phyloP scores from a whole-genome alignment of 345 rosid genomes.

The Pistacia vera region DNA sequence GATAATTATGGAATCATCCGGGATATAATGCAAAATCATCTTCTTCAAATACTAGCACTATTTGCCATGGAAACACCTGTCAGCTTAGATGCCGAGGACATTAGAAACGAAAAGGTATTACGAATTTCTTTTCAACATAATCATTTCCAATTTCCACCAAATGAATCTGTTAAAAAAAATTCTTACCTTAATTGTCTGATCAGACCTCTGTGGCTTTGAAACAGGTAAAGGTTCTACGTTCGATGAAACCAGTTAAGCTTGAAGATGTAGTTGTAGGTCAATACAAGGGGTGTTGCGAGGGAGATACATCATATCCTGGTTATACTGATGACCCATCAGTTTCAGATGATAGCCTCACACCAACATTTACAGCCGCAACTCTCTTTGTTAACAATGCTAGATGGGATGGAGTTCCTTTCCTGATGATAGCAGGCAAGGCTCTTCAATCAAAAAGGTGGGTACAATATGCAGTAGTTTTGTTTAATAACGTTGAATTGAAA shows the following conservation, averaged over 20 bases:
- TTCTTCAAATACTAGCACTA: slow-evolving; percentile 50
- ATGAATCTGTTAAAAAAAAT: not conserved
- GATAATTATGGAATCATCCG: slow-evolving; percentile 53
- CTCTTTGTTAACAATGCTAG: slow-evolving; percentile 47
- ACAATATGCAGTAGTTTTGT: not conserved
- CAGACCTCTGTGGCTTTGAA: not conserved
- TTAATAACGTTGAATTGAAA: not conserved
- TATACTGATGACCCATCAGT: slow-evolving; percentile 47
- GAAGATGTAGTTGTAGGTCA: slow-evolving; percentile 51
- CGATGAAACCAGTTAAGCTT: slow-evolving; percentile 42
- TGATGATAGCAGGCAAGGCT: slow-evolving; percentile 56
- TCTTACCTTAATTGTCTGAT: not conserved
- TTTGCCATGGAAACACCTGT: slow-evolving; percentile 70
- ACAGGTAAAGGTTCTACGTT: slow-evolving; percentile 57
- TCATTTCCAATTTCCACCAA: not conserved
- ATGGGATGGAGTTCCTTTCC: slow-evolving; percentile 68
- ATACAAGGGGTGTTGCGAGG: slow-evolving; percentile 40
- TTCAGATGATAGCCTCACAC: slow-evolving; percentile 42
- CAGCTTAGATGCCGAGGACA: slow-evolving; percentile 56
- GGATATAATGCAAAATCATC: slow-evolving; percentile 59
- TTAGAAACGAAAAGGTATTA: slow-evolving; percentile 51
- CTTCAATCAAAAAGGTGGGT: slow-evolving; percentile 47
- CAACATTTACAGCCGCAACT: slow-evolving; percentile 59
- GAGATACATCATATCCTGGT: slow-evolving; percentile 32
- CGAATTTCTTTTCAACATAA: not conserved